Evolutionary conservation across 225 moss, liverwort and hornwort species (phyloP).

Genomic region (Asterella californica): DNA sequence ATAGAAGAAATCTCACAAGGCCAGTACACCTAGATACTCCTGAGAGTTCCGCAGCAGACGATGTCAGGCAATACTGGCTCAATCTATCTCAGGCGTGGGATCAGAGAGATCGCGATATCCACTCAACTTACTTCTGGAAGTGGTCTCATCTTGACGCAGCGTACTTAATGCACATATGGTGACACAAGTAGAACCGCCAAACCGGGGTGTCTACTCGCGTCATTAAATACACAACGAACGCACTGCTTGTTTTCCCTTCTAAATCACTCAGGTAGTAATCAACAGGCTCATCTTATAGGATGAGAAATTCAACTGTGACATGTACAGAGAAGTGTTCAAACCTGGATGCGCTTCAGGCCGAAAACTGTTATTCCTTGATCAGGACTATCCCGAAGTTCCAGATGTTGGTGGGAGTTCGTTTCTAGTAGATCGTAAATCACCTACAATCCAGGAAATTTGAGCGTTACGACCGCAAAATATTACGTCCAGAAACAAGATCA

Average conservation of each 20-base stretch:
- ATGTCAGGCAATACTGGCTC: not conserved
- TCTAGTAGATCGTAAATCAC: constrained; percentile 83
- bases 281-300: not conserved
- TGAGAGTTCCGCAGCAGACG: not conserved
- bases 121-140: not conserved
- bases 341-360: constrained; percentile 82
- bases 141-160: not conserved
- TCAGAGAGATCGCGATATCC: not conserved
- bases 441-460: constrained; percentile 28
- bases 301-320: not conserved
- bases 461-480: not conserved
- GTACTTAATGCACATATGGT: too few relatives aligned
- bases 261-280: too few relatives aligned
- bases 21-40: not conserved
- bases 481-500: not conserved
- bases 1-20: not conserved
- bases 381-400: constrained; percentile 85
- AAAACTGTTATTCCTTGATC: constrained; percentile 88
- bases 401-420: constrained; percentile 59
- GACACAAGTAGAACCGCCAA: too few relatives aligned
- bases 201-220: not conserved
- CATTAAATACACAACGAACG: not conserved
- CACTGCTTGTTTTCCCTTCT: too few relatives aligned
- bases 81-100: not conserved
- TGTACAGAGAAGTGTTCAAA: constrained; percentile 14